phyloP scores from a whole-genome alignment of 768 basidiomycete genomes.

The Xerocomellus chrysenteron region DNA sequence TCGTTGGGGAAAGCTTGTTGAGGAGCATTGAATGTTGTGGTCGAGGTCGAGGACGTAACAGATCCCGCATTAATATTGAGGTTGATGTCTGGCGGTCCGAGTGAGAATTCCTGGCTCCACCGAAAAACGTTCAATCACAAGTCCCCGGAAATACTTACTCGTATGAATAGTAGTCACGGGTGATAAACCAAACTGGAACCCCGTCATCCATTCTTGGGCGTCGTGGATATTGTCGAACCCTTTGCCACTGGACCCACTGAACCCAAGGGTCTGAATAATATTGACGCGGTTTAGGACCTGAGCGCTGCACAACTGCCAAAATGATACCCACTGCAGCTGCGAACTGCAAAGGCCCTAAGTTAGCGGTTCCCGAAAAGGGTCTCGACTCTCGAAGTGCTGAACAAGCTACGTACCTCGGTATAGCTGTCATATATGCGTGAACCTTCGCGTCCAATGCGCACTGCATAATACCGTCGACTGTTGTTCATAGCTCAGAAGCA shows the following conservation, averaged over 20 bases:
- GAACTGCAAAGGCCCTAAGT: slow-evolving; percentile 18
- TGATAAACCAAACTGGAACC: slow-evolving; percentile 9
- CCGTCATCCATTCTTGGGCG: slow-evolving; percentile 25
- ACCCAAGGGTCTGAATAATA: slow-evolving; percentile 23
- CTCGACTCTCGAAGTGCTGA: not conserved
- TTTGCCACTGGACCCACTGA: slow-evolving; percentile 34
- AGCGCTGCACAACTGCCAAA: not conserved
- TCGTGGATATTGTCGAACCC: slow-evolving; percentile 32
- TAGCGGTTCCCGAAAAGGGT: not conserved
- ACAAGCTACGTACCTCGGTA: slow-evolving; percentile 23
- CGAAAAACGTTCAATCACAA: not conserved
- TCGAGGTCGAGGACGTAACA: slow-evolving; percentile 4
- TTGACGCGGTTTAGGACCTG: not conserved
- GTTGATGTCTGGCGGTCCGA: slow-evolving; percentile 15
- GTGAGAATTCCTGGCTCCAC: not conserved
- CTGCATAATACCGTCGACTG: slow-evolving; percentile 34
- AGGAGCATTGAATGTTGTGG: not conserved
- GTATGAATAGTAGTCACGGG: slow-evolving; percentile 12
- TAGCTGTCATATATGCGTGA: slow-evolving; percentile 32
- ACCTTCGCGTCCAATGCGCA: slow-evolving; percentile 35
- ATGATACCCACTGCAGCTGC: slow-evolving; percentile 21
- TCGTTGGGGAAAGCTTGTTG: not conserved
- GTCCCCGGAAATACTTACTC: slow-evolving; percentile 16
- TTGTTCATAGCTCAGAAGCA: slow-evolving; percentile 8
- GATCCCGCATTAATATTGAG: slow-evolving; percentile 5